These are phyloP conservation scores for Aspergillus sp. DNA, from an alignment of 2,329 filamentous ascomycete genomes.

Conservation along the genomic window DNA sequence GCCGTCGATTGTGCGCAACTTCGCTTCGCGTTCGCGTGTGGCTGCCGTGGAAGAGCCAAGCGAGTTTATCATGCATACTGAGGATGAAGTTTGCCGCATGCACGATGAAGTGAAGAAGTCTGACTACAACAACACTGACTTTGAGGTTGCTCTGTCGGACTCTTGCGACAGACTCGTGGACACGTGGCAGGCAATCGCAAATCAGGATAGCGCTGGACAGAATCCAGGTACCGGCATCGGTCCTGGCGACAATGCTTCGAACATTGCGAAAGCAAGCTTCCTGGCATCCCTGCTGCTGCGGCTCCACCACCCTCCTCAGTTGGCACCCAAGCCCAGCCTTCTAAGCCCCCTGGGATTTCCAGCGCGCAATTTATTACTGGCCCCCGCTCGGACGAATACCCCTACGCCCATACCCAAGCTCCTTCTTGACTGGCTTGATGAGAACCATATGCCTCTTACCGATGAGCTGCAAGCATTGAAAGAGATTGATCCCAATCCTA, in stretches of 20 bases:
- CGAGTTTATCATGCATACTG: slow-evolving; percentile 72
- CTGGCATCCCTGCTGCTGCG: slow-evolving; percentile 76
- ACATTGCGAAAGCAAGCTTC: slow-evolving; percentile 75
- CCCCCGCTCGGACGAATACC: slow-evolving; percentile 27
- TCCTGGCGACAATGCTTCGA: slow-evolving; percentile 61
- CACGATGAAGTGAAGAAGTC: slow-evolving; percentile 52
- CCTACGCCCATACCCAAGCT: slow-evolving; percentile 67
- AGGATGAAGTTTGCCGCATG: slow-evolving; percentile 67
- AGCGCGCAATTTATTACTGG: slow-evolving; percentile 33
- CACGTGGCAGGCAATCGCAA: slow-evolving; percentile 36
- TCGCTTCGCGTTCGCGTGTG: slow-evolving; percentile 60
- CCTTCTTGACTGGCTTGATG: slow-evolving; percentile 79
- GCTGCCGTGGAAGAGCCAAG: slow-evolving; percentile 69
- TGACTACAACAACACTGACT: slow-evolving; percentile 34
- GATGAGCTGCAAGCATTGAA: slow-evolving; percentile 68
- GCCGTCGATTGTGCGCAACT: slow-evolving; percentile 69
- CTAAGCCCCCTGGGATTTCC: slow-evolving; percentile 28
- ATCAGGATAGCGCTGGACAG: slow-evolving; percentile 45
- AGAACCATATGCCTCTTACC: slow-evolving; percentile 71
- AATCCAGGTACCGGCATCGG: slow-evolving; percentile 63
- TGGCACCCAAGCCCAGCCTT: slow-evolving; percentile 25
- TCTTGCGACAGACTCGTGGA: slow-evolving; percentile 37
- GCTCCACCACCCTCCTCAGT: slow-evolving; percentile 70
- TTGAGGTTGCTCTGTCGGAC: slow-evolving; percentile 36
- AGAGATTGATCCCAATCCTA: slow-evolving; percentile 68